These are phyloP conservation scores for Bisporella sp. DNA, from an alignment of 2,329 filamentous ascomycete genomes.

Conservation along the genomic window DNA sequence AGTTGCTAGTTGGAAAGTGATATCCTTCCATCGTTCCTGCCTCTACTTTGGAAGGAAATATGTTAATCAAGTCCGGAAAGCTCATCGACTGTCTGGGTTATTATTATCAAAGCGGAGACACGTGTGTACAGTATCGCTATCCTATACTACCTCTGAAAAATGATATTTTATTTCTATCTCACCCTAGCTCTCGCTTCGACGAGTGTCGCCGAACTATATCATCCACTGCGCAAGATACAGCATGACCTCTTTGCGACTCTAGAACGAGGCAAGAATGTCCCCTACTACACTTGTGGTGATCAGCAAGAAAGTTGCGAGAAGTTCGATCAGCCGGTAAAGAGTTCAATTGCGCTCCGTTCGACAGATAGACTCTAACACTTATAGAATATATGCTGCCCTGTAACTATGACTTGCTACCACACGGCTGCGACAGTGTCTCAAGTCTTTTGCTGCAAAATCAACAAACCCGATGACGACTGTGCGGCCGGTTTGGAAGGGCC, in stretches of 20 bases:
- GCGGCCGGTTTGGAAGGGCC: conserved; percentile 10
- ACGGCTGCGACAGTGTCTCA: conserved; percentile 16
- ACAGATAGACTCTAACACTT: neutral
- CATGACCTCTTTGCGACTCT: no score
- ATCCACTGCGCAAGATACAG: neutral
- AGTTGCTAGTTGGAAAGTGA: no score
- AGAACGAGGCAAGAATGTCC: conserved; percentile 7
- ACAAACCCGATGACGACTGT: conserved; percentile 12
- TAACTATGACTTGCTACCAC: conserved; percentile 17
- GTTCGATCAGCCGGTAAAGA: conserved; percentile 20
- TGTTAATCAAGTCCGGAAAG: no score
- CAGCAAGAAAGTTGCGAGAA: conserved; percentile 23
- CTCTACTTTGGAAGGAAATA: no score
- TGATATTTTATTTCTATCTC: no score
- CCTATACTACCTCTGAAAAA: no score
- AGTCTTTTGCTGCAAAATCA: conserved; percentile 23
- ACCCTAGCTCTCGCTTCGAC: neutral
- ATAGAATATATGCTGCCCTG: conserved; percentile 25
- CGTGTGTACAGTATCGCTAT: no score
- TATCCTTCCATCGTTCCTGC: no score
- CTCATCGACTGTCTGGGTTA: no score
- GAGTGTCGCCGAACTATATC: neutral
- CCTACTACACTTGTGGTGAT: conserved; percentile 24
- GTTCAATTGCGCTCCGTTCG: neutral
- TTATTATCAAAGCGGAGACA: no score